Evolutionary conservation across 371 early-diverging fungal genomes (phyloP).

Genomic region (Zychaea mexicana): DNA sequence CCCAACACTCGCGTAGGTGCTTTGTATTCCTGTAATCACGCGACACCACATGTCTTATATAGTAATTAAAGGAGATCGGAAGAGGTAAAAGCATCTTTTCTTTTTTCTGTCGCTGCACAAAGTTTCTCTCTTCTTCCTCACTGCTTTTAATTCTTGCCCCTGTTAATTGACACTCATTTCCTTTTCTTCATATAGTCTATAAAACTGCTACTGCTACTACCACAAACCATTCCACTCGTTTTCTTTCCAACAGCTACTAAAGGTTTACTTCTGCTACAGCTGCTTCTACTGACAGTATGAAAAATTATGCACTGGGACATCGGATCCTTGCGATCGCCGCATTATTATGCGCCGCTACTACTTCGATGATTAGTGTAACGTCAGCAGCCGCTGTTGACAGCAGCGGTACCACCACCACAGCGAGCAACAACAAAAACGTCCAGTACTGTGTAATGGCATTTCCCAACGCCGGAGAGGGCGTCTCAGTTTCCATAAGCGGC

Average conservation of each 20-base stretch:
- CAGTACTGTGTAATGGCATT: conserved; percentile 47
- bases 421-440: conserved; percentile 30
- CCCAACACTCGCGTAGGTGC: too few relatives aligned
- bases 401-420: conserved; percentile 6
- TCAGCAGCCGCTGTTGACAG: background rate
- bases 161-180: too few relatives aligned
- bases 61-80: background rate
- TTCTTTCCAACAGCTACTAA: too few relatives aligned
- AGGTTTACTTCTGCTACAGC: too few relatives aligned
- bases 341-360: background rate
- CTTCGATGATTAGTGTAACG: background rate
- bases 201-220: background rate
- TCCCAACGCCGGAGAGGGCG: conserved; percentile 33
- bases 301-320: background rate
- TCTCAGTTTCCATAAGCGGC: conserved; percentile 38
- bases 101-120: too few relatives aligned
- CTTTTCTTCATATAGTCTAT: too few relatives aligned
- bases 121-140: background rate
- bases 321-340: background rate
- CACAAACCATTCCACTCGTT: too few relatives aligned
- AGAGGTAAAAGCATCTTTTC: background rate
- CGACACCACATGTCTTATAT: background rate
- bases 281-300: too few relatives aligned
- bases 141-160: background rate
- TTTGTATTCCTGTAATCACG: conserved; percentile 1